A percentile compares a stretch with the other conserved stretches of the same genome.
Conservation (phyloP, 2,329 filamentous ascomycete genomes). For the Aspergillus eucalypticola region DNA sequence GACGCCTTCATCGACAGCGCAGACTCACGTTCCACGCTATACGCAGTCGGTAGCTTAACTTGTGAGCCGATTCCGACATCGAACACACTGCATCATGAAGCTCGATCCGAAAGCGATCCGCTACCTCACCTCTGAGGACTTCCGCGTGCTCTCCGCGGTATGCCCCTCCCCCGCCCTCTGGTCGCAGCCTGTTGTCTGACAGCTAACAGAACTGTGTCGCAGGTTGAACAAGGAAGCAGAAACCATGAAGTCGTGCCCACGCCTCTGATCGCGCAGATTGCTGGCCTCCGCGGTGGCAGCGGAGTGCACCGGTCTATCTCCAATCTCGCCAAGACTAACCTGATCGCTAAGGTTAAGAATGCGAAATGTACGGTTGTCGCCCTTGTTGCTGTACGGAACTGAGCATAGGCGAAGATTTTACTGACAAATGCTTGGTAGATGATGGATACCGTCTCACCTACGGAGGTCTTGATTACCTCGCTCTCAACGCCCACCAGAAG, state of each 20-base stretch:
- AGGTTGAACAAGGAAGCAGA: slow-evolving; percentile 92
- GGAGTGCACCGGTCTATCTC: slow-evolving; percentile 87
- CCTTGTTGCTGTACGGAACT: neutral
- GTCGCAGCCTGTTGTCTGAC: slow-evolving; percentile 29
- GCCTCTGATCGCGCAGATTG: slow-evolving; percentile 78
- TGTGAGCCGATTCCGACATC: neutral
- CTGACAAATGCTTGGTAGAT: slow-evolving; percentile 48
- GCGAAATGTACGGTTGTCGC: slow-evolving; percentile 64
- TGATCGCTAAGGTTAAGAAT: slow-evolving; percentile 92
- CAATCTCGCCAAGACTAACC: slow-evolving; percentile 82
- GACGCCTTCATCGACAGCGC: neutral
- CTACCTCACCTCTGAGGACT: slow-evolving; percentile 89
- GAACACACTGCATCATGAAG: slow-evolving; percentile 65
- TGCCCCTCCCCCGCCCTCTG: slow-evolving; percentile 36
- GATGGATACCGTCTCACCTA: slow-evolving; percentile 97
- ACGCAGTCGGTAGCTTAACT: neutral
- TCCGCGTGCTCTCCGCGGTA: slow-evolving; percentile 91
- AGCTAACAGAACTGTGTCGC: slow-evolving; percentile 38
- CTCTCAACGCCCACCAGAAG: slow-evolving; percentile 83
- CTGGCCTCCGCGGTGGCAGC: slow-evolving; percentile 73
- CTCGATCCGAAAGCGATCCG: slow-evolving; percentile 92
- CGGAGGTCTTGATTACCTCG: slow-evolving; percentile 95
- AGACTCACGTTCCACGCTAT: neutral
- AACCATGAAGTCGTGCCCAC: slow-evolving; percentile 98
- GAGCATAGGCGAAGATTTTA: neutral